Base-by-base conservation (phyloP, 805 yeast genomes). In the Monosporozyma siamensis region DNA sequence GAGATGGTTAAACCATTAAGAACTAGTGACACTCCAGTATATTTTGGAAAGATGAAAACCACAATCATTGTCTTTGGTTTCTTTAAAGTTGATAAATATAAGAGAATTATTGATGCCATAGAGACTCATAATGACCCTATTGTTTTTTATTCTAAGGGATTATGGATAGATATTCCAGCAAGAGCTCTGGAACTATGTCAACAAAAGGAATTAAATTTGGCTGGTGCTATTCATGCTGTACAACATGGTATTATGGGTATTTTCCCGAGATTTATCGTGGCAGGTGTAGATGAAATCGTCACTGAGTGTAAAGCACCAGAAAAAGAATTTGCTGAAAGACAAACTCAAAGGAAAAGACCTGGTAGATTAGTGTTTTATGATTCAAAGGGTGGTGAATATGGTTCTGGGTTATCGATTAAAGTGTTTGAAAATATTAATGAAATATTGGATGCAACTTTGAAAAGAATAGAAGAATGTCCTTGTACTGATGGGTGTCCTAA, bases 251-350 rank as follows among this genome's bases (percentile, higher is more conserved):
- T 92, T 1, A 80, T 92, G 73, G 80, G 84, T 38, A 71, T 85
- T 45, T 58, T 89, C 22, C 95, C 97, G 0, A 60, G 80, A 22
- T 80, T 76, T 45, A 77, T 88, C 4, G 77, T 78, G 10, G 78
- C 85, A 14, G 84, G 86, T 1, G 72, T 75, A 4, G 82, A 79
- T 49, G 98, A 92, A 52, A 71, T 92, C 11, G 75, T 75, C 36
- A 86, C 97, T 0, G 99, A 92, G 61, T 92, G 99, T 62, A 92
- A 92, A 55, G 97, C 97, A 0, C 97, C 98, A 0, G 95, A 88
- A 50, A 92, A 92, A 54, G 99, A 92, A 57, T 85, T 90, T 69
- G 85, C 95, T 1, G 71, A 72, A 39, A 64, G 87, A 23, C 83
- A 83, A 54, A 73, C 90, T 0, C 61, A 63, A 14, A 66, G 98